These are phyloP conservation scores for Mrakiaceae sp. DNA, from an alignment of 1,284 basidiomycete species.

Conservation along the genomic window DNA sequence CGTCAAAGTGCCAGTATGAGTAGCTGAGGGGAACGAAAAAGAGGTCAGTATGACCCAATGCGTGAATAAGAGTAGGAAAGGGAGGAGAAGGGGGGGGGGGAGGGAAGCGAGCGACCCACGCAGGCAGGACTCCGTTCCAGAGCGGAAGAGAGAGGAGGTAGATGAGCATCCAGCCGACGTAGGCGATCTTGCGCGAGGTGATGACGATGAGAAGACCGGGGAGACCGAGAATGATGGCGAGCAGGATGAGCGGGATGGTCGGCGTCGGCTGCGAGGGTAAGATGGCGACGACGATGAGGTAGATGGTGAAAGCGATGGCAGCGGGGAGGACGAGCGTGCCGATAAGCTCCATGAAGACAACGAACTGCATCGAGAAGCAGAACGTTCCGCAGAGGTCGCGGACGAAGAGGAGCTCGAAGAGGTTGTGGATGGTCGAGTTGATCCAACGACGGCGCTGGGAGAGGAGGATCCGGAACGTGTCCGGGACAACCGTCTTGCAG, in stretches of 20 bases:
- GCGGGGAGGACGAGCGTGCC: slow-evolving; percentile 95
- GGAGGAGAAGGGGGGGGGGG: too few species aligned
- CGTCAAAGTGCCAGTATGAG: slow-evolving; percentile 98
- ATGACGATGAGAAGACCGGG: slow-evolving; percentile 90
- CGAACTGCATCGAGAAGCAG: slow-evolving; percentile 68
- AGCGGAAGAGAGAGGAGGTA: slow-evolving; percentile 87
- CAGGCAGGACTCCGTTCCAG: slow-evolving; percentile 83
- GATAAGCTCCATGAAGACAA: slow-evolving; percentile 78
- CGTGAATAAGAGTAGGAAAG: slow-evolving; percentile 35
- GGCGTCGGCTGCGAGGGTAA: slow-evolving; percentile 52
- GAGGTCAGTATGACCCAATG: slow-evolving; percentile 22
- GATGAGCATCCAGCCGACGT: slow-evolving; percentile 93
- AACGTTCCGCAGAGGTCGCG: slow-evolving; percentile 90
- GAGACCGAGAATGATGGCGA: slow-evolving; percentile 87
- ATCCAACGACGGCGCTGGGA: slow-evolving; percentile 99
- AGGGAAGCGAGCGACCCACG: too few species aligned
- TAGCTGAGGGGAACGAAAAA: slow-evolving; percentile 42
- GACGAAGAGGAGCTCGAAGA: slow-evolving; percentile 85
- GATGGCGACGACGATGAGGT: slow-evolving; percentile 75
- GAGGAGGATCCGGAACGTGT: slow-evolving; percentile 84
- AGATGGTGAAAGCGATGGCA: slow-evolving; percentile 90
- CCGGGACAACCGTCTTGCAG: slow-evolving; percentile 95
- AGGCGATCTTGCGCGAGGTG: slow-evolving; percentile 84
- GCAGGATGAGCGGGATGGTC: slow-evolving; percentile 85
- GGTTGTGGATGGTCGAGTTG: slow-evolving; percentile 85